Conservation (phyloP, 1,284 basidiomycete species). For the Malassezia pachydermatis region DNA sequence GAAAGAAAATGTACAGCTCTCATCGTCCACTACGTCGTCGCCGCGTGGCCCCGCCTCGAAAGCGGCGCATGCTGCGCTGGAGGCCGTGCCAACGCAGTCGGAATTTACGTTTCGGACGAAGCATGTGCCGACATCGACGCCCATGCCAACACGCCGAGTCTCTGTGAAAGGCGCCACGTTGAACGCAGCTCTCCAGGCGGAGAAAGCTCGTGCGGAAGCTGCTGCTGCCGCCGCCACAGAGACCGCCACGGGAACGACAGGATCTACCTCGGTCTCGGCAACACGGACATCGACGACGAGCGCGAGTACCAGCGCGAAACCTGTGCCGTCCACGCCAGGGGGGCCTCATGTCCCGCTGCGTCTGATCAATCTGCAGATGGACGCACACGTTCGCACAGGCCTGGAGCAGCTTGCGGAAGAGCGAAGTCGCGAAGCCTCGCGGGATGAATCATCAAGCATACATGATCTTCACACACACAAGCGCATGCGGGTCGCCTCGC, state of each 20-base stretch:
- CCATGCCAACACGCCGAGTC: constrained; percentile 14
- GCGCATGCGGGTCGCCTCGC: constrained; percentile 24
- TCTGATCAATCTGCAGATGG: constrained; percentile 30
- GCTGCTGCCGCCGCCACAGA: too few relatives aligned
- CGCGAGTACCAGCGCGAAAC: too few relatives aligned
- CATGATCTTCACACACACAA: constrained; percentile 27
- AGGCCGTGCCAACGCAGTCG: neutral
- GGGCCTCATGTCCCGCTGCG: constrained; percentile 32
- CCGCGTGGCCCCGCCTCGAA: neutral
- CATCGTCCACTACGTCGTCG: constrained; percentile 6
- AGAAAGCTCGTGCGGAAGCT: constrained; percentile 17
- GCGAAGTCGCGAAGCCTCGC: constrained; percentile 8
- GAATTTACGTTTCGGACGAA: constrained; percentile 7
- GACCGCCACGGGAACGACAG: neutral
- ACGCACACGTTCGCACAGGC: constrained; percentile 25
- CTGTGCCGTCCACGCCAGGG: constrained; percentile 14
- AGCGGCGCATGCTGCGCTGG: neutral
- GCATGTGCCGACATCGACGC: constrained; percentile 7
- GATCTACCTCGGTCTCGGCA: too few relatives aligned
- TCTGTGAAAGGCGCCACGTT: neutral
- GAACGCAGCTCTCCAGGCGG: constrained; percentile 2
- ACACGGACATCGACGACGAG: neutral
- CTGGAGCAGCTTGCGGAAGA: constrained; percentile 34
- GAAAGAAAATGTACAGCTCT: constrained; percentile 14
- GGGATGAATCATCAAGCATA: constrained; percentile 9